Conservation (phyloP, 352 stramenopile species). For the Pythium periplocum region DNA sequence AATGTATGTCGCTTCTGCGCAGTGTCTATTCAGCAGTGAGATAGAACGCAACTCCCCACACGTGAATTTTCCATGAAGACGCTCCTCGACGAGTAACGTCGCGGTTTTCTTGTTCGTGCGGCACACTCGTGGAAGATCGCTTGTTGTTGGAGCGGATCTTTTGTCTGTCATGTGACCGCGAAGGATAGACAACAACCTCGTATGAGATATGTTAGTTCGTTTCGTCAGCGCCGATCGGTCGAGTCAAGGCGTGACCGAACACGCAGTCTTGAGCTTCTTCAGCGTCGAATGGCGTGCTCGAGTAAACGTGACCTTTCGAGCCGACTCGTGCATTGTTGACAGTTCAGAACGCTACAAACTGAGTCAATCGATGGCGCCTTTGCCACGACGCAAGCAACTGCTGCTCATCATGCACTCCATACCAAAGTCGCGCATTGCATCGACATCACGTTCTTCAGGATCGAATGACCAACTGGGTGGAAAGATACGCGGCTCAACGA, state of each 20-base stretch:
- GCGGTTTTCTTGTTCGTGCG: slow-evolving; percentile 71
- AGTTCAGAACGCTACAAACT: too few species aligned
- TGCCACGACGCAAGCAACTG: slow-evolving; percentile 82
- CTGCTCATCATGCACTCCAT: slow-evolving; percentile 53
- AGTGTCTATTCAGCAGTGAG: slow-evolving; percentile 62
- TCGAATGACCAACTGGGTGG: too few species aligned
- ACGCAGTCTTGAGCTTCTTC: too few species aligned
- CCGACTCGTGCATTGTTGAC: too few species aligned
- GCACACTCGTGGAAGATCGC: slow-evolving; percentile 48
- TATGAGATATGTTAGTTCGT: too few species aligned
- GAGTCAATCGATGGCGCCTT: too few species aligned
- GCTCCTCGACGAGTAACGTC: slow-evolving; percentile 68
- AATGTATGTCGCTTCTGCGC: slow-evolving; percentile 64
- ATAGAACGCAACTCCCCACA: slow-evolving; percentile 60
- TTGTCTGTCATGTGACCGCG: slow-evolving; percentile 28
- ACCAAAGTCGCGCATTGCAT: slow-evolving; percentile 78
- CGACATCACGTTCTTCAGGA: slow-evolving; percentile 66
- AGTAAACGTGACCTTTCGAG: too few species aligned
- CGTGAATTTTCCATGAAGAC: slow-evolving; percentile 69
- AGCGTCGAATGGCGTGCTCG: too few species aligned
- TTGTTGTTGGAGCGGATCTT: too few species aligned
- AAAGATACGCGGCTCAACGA: too few species aligned
- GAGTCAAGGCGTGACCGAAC: too few species aligned
- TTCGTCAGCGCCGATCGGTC: too few species aligned
- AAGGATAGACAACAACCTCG: slow-evolving; percentile 30